phyloP scores from a whole-genome alignment of 1,284 basidiomycete species.

The Sporisorium exsertum region DNA sequence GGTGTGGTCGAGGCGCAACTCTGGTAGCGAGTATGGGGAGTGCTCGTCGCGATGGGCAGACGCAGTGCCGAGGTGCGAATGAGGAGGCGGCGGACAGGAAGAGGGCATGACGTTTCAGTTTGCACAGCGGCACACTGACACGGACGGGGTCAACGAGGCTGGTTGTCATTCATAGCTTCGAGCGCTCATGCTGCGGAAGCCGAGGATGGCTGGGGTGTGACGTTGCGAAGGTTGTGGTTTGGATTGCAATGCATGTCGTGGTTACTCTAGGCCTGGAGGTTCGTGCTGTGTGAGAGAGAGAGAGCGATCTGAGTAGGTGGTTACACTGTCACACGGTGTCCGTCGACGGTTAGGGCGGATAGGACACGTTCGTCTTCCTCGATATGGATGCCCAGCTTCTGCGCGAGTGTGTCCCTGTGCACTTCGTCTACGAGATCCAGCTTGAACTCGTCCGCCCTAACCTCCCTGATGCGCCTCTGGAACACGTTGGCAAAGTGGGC shows the following conservation, averaged over 20 bases:
- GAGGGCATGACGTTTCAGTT: conserved; percentile 19
- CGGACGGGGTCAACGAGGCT: conserved; percentile 25
- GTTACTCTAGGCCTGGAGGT: background rate
- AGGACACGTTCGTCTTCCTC: conserved; percentile 11
- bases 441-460: conserved; percentile 13
- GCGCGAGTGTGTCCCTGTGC: background rate
- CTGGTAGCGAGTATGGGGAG: conserved; percentile 5
- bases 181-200: background rate
- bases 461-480: conserved; percentile 6
- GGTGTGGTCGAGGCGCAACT: background rate
- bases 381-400: conserved; percentile 7
- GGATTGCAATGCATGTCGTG: background rate
- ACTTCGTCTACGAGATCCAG: conserved; percentile 9
- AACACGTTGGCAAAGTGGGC: conserved; percentile 36
- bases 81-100: conserved; percentile 1
- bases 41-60: conserved; percentile 29
- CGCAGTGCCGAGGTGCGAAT: background rate
- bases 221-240: background rate
- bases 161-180: conserved; percentile 29
- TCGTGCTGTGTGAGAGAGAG: background rate
- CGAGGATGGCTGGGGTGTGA: too few species aligned
- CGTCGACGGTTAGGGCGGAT: conserved; percentile 15
- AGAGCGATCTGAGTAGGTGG: too few species aligned
- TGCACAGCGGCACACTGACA: conserved; percentile 19
- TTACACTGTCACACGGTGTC: background rate